Percentiles rank a stretch among this genome's conserved stretches.
Evolutionary conservation across 306 rosid species (phyloP).

Genomic region (Ormosia emarginata): DNA sequence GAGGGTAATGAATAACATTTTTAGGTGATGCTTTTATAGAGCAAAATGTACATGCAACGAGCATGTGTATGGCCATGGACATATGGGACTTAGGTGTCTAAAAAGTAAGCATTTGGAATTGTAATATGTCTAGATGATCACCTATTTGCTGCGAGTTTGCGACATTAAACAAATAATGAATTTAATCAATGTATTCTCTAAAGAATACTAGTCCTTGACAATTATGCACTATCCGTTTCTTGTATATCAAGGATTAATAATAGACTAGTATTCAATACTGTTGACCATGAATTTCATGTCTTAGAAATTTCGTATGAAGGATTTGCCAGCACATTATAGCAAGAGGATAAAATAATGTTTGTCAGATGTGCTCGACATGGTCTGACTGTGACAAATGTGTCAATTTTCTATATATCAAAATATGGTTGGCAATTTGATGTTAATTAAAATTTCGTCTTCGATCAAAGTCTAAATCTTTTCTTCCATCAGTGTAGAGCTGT

Average conservation of each 20-base stretch:
- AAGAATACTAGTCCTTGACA: background rate
- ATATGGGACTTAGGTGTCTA: background rate
- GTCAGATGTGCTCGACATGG: background rate
- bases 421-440: no score
- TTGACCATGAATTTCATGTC: background rate
- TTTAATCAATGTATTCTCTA: background rate
- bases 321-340: background rate
- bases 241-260: background rate
- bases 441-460: no score
- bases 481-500: no score
- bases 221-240: background rate
- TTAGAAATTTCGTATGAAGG: background rate
- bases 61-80: background rate
- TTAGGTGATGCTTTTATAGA: background rate
- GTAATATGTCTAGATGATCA: background rate
- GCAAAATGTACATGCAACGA: background rate
- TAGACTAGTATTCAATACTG: background rate
- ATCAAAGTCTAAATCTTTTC: no score
- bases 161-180: background rate
- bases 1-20: background rate
- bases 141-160: background rate
- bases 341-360: background rate
- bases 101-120: background rate
- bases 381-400: background rate
- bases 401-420: background rate